Percentiles rank a stretch among this genome's conserved stretches.
phyloP scores from a whole-genome alignment of 1,284 basidiomycete species.

The Puccinia novopanici region DNA sequence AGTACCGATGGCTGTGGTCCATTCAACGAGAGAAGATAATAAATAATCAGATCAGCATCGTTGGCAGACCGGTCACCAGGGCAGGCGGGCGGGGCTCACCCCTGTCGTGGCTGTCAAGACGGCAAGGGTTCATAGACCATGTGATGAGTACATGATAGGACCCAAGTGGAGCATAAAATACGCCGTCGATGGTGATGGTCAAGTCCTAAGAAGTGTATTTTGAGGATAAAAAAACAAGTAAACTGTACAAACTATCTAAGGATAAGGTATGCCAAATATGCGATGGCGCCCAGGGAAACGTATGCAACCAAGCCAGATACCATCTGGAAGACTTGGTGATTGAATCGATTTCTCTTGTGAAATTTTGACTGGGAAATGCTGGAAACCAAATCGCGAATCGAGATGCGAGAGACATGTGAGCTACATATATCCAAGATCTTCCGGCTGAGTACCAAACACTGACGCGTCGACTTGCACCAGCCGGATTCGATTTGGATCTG shows the following conservation, averaged over 20 bases:
- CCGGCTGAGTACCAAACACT: no score
- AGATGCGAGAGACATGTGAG: no score
- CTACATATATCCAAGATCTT: background rate
- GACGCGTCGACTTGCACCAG: no score
- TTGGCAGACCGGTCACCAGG: no score
- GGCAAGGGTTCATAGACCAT: background rate
- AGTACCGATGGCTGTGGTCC: conserved; percentile 29
- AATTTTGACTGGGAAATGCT: no score
- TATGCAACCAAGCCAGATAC: background rate
- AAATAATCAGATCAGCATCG: background rate
- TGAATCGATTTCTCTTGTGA: no score
- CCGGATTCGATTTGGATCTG: no score
- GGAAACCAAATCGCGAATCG: no score
- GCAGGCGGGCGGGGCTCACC: background rate
- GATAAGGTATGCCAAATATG: background rate
- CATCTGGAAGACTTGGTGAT: no score
- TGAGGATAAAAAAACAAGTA: background rate
- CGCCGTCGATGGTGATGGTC: background rate
- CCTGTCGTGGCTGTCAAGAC: background rate
- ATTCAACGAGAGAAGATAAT: background rate
- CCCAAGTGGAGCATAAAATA: background rate
- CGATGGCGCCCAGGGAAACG: background rate
- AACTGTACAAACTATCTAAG: background rate
- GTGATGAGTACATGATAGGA: background rate
- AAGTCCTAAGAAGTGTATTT: background rate